Percentiles rank a stretch among this genome's conserved stretches.
phyloP scores from a whole-genome alignment of 2,329 filamentous ascomycete genomes.

The Venturia carpophila region DNA sequence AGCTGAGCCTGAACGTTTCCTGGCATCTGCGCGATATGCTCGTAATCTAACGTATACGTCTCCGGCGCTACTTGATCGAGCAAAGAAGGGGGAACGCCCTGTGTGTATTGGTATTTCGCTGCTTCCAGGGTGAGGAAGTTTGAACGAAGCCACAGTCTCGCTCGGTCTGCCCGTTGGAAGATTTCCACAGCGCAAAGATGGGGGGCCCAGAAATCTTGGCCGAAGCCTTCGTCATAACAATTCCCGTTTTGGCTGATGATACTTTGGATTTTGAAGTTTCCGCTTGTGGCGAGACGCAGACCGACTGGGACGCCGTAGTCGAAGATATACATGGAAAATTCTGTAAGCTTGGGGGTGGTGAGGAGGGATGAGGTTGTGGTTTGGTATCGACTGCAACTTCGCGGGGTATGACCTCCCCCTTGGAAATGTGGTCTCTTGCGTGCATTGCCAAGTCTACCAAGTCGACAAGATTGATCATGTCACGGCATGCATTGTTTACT shows the following conservation, averaged over 20 bases:
- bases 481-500: background rate
- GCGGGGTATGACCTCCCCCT: background rate
- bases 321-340: conserved; percentile 53
- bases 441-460: background rate
- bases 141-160: conserved; percentile 22
- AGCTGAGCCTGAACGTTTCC: conserved; percentile 48
- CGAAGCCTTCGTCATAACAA: conserved; percentile 50
- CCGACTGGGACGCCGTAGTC: conserved; percentile 55
- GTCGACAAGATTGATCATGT: background rate
- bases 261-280: conserved; percentile 42
- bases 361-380: conserved; percentile 43
- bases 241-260: conserved; percentile 56
- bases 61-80: conserved; percentile 36
- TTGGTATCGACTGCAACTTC: background rate
- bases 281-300: conserved; percentile 45
- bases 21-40: conserved; percentile 42
- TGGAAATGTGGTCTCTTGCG: background rate
- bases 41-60: conserved; percentile 42
- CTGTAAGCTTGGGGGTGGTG: conserved; percentile 34
- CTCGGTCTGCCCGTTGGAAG: conserved; percentile 25
- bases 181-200: conserved; percentile 41
- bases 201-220: conserved; percentile 43
- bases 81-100: conserved; percentile 30
- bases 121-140: conserved; percentile 22
- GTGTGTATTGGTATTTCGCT: conserved; percentile 38